Evolutionary conservation across 306 rosid species (phyloP), one percentile per base, ranked within the genome.

Genomic region (Vigna reflexopilosa): DNA sequence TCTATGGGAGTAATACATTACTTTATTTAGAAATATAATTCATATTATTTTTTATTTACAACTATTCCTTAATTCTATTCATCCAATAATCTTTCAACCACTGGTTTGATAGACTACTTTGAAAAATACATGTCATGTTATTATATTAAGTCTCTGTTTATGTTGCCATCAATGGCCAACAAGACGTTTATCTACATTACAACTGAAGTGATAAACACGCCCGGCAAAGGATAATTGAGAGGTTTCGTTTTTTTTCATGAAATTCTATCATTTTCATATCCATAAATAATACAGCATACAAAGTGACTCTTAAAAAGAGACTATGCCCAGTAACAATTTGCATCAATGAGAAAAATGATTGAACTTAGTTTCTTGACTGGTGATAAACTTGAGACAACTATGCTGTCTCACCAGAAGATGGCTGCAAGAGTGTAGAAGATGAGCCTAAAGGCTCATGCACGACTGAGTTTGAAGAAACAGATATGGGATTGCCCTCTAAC

Each of bases 391-490:
- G 63, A 64, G 78, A 17, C 47, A 50, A 54, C 68, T 77, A 68
- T 17, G 80, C 62, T 48, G 72, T 86, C 70, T 83, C 70, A 77
- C 78, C 75, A 52, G 89, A 54, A 22, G 88, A 10, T 70, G 95
- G 90, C 83, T 87, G 91, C 87, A 88, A 72, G 50, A 93, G 84
- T n/a, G 94, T 71, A 24, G 98, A 90, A 59, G 98, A 70, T 26
- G 97, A 68, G 52, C 90, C 89, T 15, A 90, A 79, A 49, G 98
- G 96, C 84, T 96, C 97, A 55, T 93, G 99, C 77, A 96, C 94
- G 9, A 96, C 99, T 2, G 97, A 89, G 80, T 88, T 88, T 50
- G 99, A 85, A 77, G 93, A 89, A 76, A 93, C 85, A 15, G 87
- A 71, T 77, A 96, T 86, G 10, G 94, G 91, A 78, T 50, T 87